A percentile compares a stretch with the other conserved stretches of the same genome.
phyloP scores from a whole-genome alignment of 2,329 filamentous ascomycete species.

The Fusarium bulbicola region DNA sequence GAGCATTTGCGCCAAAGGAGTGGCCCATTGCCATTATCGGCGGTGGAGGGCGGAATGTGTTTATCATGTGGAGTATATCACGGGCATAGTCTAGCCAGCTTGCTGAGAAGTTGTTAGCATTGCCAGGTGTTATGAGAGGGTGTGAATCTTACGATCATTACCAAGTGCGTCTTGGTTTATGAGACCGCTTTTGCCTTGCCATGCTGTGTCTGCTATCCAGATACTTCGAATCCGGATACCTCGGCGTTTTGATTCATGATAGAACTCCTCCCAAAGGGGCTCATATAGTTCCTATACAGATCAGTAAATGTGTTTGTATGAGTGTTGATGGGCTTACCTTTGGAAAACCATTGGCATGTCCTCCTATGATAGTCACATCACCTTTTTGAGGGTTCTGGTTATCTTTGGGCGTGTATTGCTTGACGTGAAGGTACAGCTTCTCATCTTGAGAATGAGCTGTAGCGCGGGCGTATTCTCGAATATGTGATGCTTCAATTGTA shows the following conservation, averaged over 20 bases:
- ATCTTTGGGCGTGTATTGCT: conserved; percentile 84
- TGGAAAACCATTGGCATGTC: conserved; percentile 91
- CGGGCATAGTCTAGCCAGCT: conserved; percentile 87
- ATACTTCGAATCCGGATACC: conserved; percentile 80
- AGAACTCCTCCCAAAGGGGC: conserved; percentile 86
- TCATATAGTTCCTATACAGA: conserved; percentile 82
- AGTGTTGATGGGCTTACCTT: conserved; percentile 65
- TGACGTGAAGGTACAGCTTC: conserved; percentile 76
- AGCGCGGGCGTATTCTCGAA: conserved; percentile 81
- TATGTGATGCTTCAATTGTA: conserved; percentile 76
- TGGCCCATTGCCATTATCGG: conserved; percentile 88
- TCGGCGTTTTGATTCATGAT: conserved; percentile 62
- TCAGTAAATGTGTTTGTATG: neutral
- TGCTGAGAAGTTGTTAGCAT: conserved; percentile 24
- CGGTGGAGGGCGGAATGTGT: conserved; percentile 80
- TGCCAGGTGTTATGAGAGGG: neutral
- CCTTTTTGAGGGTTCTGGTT: conserved; percentile 74
- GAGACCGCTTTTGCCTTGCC: conserved; percentile 81
- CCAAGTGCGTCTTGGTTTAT: conserved; percentile 81
- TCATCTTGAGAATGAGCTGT: conserved; percentile 79
- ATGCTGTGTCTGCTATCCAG: conserved; percentile 90
- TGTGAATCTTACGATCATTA: conserved; percentile 75
- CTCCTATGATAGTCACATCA: conserved; percentile 85
- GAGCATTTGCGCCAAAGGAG: conserved; percentile 82
- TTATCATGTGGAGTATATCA: conserved; percentile 86